Evolutionary conservation across 768 basidiomycete species (phyloP).

Genomic region (Pleurotus pulmonarius): DNA sequence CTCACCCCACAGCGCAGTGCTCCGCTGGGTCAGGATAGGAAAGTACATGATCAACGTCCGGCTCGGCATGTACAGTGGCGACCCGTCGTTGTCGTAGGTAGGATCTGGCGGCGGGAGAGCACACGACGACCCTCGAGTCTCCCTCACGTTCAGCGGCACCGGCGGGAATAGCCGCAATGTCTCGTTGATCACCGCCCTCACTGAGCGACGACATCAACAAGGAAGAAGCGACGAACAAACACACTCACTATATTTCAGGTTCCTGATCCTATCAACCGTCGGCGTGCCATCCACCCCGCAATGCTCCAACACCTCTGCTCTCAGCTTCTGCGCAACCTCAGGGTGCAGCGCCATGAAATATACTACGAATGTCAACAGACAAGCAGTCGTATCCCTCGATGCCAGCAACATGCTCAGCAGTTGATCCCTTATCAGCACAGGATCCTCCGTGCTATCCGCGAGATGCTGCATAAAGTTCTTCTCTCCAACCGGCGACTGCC

Average conservation of each 20-base stretch:
- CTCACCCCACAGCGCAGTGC: slow-evolving; percentile 64
- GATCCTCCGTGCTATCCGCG: slow-evolving; percentile 61
- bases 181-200: slow-evolving; percentile 78
- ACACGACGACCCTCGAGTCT: slow-evolving; percentile 45
- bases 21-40: slow-evolving; percentile 64
- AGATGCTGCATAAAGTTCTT: slow-evolving; percentile 68
- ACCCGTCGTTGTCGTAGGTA: slow-evolving; percentile 34
- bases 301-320: slow-evolving; percentile 56
- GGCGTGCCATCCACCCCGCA: slow-evolving; percentile 47
- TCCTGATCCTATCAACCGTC: slow-evolving; percentile 52
- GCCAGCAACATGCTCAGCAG: slow-evolving; percentile 75
- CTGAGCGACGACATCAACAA: slow-evolving; percentile 25
- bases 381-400: slow-evolving; percentile 75
- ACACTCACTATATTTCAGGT: slow-evolving; percentile 62
- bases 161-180: slow-evolving; percentile 76
- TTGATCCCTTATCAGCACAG: slow-evolving; percentile 68
- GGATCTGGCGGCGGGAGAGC: slow-evolving; percentile 49
- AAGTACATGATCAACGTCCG: slow-evolving; percentile 55
- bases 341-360: slow-evolving; percentile 71
- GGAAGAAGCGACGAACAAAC: not conserved
- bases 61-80: slow-evolving; percentile 56
- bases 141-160: slow-evolving; percentile 69
- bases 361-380: slow-evolving; percentile 61
- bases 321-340: slow-evolving; percentile 45
- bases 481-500: slow-evolving; percentile 31